Percentiles rank a stretch among this genome's conserved stretches.
phyloP scores from a whole-genome alignment of 1,284 basidiomycete genomes.

The Apiotrichum brassicae region DNA sequence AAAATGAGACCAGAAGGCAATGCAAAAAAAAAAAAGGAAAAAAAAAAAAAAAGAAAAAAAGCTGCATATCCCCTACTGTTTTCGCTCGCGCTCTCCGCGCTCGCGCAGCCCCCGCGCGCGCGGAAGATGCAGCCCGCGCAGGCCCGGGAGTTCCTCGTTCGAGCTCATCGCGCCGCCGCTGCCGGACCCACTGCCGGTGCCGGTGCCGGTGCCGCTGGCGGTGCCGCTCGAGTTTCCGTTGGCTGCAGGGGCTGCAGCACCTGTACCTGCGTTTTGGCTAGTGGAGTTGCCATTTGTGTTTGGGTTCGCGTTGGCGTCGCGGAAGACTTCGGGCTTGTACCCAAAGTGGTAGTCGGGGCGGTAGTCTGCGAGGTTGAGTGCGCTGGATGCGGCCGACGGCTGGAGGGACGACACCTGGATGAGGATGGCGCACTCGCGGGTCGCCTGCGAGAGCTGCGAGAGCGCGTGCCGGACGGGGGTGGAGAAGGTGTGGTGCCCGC shows the following conservation, averaged over 20 bases:
- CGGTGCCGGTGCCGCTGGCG: not conserved
- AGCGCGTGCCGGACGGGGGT: slow-evolving; percentile 36
- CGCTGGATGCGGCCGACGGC: slow-evolving; percentile 14
- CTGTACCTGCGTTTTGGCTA: too few relatives aligned
- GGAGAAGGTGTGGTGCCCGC: slow-evolving; percentile 39
- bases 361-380: not conserved
- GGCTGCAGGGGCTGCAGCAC: too few relatives aligned
- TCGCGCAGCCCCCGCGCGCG: slow-evolving; percentile 4
- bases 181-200: not conserved
- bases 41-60: too few relatives aligned
- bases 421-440: slow-evolving; percentile 49
- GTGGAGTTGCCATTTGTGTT: too few relatives aligned
- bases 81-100: not conserved
- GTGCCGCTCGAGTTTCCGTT: too few relatives aligned
- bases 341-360: too few relatives aligned
- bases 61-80: not conserved
- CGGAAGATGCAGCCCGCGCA: slow-evolving; percentile 6
- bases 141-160: slow-evolving; percentile 9
- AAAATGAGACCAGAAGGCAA: too few relatives aligned
- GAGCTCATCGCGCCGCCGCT: not conserved
- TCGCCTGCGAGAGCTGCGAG: slow-evolving; percentile 46
- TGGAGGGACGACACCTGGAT: slow-evolving; percentile 44
- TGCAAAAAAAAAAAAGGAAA: too few relatives aligned
- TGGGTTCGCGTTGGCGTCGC: too few relatives aligned
- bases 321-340: too few relatives aligned